Base-by-base conservation (phyloP, 208 protist species). In the Sergeia podlipaevii region DNA sequence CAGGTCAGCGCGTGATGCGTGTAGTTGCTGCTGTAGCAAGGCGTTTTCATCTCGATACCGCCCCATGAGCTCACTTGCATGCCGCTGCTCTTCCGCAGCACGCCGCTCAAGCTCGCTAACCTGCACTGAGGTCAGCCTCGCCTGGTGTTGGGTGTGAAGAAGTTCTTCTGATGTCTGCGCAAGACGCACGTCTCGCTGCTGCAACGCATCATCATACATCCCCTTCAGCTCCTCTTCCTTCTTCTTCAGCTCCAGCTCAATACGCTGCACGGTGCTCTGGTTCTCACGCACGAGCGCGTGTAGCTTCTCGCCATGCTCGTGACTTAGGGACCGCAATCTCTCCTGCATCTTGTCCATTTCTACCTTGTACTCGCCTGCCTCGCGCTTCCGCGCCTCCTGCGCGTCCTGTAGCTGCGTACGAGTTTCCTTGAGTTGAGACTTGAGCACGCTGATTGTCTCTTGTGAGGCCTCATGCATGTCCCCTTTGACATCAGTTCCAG, bases 171-270 rank as follows among this genome's bases (percentile, higher is more conserved):
- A 74, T 2, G 84, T 61, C 48, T 81, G 75, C 0, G 70, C 73
- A 37, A 88, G 58, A 18, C 79, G 79, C 27, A 87, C 52, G 37
- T 87, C 79, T 8, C 79, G 62, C n/a, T 74, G 53, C 27, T 87
- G 75, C 28, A 83, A 41, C 0, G 71, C 62, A 20, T 51, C 34
- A 4, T 64, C 59, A 51, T 83, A 83, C 18, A 83, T 50, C 0
- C 49, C 36, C 4, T 62, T 60, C 36, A 84, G 29, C 29, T 84
- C 69, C 3, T 49, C 58, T 26, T 84, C 72, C 21, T 74, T 74
- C 50, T 60, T 48, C 0, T 48, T 38, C 39, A 70, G 49, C 11
- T 38, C 43, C 15, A 56, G 39, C 43, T 87, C 65, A 8, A 77
- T 47, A 0, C 50, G 46, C 18, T 28, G 24, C 4, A 76, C 62